Evolutionary conservation across 1,284 basidiomycete genomes (phyloP), one percentile per base, ranked within the genome.

Genomic region (Cystobasidium slooffiae): DNA sequence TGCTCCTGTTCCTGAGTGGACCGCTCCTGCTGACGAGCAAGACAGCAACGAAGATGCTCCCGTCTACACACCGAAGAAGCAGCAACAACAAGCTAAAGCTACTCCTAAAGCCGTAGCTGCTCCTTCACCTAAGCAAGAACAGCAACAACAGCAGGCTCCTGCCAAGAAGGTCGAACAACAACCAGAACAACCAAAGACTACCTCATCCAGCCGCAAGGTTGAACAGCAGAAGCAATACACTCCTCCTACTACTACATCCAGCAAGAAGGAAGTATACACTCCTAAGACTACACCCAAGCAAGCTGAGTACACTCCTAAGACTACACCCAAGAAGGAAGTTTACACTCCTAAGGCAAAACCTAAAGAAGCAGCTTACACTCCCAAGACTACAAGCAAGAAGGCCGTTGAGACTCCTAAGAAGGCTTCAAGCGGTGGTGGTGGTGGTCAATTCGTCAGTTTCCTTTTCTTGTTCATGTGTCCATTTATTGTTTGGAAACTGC

Each of bases 321-420:
- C 69, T 24, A 51, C 69, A 12, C 41, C 58, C 24, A 72, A 52
- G 47, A 72, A 72, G 59, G 43, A 41, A 18, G 58, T 43, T 8
- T 43, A 64, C 41, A 64, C 69, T 5, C 58, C 58, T 47, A 47
- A 69, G 64, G 20, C 51, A 18, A 58, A 3, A 10, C 18, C 51
- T 37, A 68, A 68, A 59, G 52, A 72, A 49, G 69, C 37, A 16
- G 56, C 16, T 9, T 70, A 62, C 43, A 61, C 68, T 12, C 68
- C 68, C 16, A 31, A 53, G 61, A 62, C 43, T 31, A 72, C 69
- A 20, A 72, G 59, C 51, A 72, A 56, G 69, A 62, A 64, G 24
- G 46, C 58, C 14, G 41, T 46, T 3, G 41, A 61, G 46, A 58
- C 55, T 18, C 61, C 61, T 63, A 20, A 37, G 16, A 51, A 66